Evolutionary conservation across 2,329 filamentous ascomycete species (phyloP).

Genomic region (Calonectria multiphialidica): DNA sequence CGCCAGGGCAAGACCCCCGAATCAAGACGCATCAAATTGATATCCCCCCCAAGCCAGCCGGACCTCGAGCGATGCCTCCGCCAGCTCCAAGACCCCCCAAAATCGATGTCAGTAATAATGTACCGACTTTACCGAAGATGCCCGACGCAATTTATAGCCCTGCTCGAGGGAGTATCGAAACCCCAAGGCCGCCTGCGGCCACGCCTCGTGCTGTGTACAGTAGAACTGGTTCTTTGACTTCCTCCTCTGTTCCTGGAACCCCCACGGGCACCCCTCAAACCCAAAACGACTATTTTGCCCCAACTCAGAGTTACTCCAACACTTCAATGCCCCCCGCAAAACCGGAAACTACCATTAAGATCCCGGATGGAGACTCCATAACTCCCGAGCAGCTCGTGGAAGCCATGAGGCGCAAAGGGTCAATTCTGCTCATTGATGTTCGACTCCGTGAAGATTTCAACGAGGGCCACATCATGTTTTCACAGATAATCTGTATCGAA

Average conservation of each 20-base stretch:
- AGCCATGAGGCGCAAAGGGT: constrained; percentile 71
- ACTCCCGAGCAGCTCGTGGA: constrained; percentile 77
- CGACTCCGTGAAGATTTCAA: constrained; percentile 85
- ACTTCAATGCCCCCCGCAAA: constrained; percentile 47
- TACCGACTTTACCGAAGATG: constrained; percentile 73
- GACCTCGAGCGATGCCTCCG: constrained; percentile 66
- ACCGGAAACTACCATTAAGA: constrained; percentile 56
- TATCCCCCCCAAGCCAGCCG: constrained; percentile 51
- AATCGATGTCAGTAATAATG: constrained; percentile 62
- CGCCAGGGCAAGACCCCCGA: constrained; percentile 63
- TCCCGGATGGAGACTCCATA: constrained; percentile 70
- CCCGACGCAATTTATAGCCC: constrained; percentile 84
- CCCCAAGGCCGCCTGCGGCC: constrained; percentile 74
- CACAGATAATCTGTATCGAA: constrained; percentile 90
- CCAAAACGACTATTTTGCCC: constrained; percentile 49
- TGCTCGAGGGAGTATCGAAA: constrained; percentile 77
- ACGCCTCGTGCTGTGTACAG: constrained; percentile 74
- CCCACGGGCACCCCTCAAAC: constrained; percentile 43
- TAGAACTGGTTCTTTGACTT: constrained; percentile 66
- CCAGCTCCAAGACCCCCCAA: constrained; percentile 58
- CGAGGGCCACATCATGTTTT: constrained; percentile 87
- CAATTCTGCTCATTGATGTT: constrained; percentile 87
- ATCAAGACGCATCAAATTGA: constrained; percentile 63
- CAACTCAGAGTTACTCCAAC: constrained; percentile 42
- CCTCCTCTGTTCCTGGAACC: constrained; percentile 49